Base-by-base conservation (phyloP, 2,329 filamentous ascomycete species). In the Pseudomassariella vexata region DNA sequence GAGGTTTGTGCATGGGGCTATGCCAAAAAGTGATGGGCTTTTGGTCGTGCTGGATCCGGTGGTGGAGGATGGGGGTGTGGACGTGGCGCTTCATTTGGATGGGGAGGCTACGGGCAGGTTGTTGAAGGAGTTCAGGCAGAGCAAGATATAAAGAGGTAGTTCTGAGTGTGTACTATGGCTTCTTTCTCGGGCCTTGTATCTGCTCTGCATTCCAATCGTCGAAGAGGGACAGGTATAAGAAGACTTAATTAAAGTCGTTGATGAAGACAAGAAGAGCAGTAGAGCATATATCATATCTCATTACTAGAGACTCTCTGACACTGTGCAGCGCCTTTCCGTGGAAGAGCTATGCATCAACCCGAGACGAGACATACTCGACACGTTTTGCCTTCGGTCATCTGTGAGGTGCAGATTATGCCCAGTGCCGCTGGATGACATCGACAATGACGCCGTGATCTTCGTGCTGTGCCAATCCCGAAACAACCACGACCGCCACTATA, bases 371-470 rank as follows among this genome's bases (percentile, higher is more conserved):
- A n/a, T n/a, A n/a, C n/a, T n/a, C n/a, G n/a, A n/a, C n/a, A n/a
- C n/a, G n/a, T n/a, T n/a, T n/a, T n/a, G n/a, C n/a, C n/a, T n/a
- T n/a, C n/a, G n/a, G n/a, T n/a, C n/a, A n/a, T n/a, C n/a, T n/a
- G n/a, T n/a, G n/a, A n/a, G n/a, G n/a, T n/a, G n/a, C n/a, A n/a
- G n/a, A 5, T 35, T 18, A 46, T 37, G 47, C 36, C 65, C 66
- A 70, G 35, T 66, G 58, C 18, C 75, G 70, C 45, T 66, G 66
- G 24, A 88, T 65, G 1, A 76, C 76, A 52, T 88, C 81, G 1
- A 84, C 71, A 48, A 90, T 77, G 22, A 88, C 73, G 7, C 76
- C 76, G 56, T 92, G 85, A 55, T 89, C 84, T 60, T 88, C 73
- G 46, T 84, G 68, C 57, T 88, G 81, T 62, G 79, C 82, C 54